Evolutionary conservation across 257 asterid genomes (phyloP).

Genomic region (Ilex aquifolium): DNA sequence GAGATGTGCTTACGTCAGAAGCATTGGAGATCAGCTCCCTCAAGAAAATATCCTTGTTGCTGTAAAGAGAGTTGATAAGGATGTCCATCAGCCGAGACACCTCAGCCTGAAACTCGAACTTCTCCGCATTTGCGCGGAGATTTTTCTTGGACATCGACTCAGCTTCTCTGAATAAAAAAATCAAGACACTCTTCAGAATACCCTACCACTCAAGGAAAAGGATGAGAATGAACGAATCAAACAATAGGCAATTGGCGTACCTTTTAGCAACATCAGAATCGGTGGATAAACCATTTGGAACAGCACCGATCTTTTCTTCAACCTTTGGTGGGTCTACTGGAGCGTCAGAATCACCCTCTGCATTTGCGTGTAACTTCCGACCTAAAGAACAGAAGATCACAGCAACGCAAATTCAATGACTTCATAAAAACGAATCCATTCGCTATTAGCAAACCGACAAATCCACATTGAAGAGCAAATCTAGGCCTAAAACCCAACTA

Average conservation of each 20-base stretch:
- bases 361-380: constrained; percentile 63
- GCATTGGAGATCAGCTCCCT: constrained; percentile 98
- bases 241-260: constrained; percentile 15
- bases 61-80: constrained; percentile 91
- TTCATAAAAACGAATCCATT: no score
- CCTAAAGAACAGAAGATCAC: constrained; percentile 28
- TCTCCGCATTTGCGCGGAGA: constrained; percentile 74
- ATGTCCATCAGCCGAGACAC: constrained; percentile 97
- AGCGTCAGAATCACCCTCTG: constrained; percentile 60
- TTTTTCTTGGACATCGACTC: constrained; percentile 75
- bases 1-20: constrained; percentile 64
- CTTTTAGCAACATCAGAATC: constrained; percentile 87
- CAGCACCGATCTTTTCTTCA: constrained; percentile 77
- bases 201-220: no score
- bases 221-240: not conserved
- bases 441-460: not conserved
- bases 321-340: constrained; percentile 79
- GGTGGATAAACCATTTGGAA: constrained; percentile 77
- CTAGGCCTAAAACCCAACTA: not conserved
- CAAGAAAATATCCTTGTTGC: constrained; percentile 91
- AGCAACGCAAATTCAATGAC: not conserved
- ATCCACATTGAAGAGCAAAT: not conserved
- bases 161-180: constrained; percentile 47
- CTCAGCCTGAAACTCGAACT: constrained; percentile 97
- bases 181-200: no score